Conservation (phyloP, 306 rosid genomes). For the Quercus aquifolioides region DNA sequence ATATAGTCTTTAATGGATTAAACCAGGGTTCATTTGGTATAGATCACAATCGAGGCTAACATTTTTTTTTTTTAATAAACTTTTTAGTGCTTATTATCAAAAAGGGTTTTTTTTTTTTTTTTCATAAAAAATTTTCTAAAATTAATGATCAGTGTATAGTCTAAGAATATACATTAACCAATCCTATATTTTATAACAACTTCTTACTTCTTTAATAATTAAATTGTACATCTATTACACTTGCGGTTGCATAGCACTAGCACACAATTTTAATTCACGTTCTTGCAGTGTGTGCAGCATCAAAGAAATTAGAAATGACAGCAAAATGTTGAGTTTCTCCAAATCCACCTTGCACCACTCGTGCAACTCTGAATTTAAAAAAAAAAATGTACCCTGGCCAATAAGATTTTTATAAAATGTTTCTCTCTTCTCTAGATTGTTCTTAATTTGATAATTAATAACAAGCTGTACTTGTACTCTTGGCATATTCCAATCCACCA, state of each 20-base stretch:
- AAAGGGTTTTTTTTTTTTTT: too few relatives aligned
- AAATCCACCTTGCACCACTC: conserved; percentile 30
- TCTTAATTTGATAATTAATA: not conserved
- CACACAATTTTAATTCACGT: not conserved
- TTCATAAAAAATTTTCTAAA: too few relatives aligned
- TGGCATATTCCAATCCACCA: conserved; percentile 11
- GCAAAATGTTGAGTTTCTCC: not conserved
- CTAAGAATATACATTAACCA: too few relatives aligned
- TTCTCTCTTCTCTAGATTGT: conserved; percentile 14
- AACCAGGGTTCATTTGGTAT: too few relatives aligned
- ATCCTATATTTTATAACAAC: too few relatives aligned
- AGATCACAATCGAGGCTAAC: too few relatives aligned
- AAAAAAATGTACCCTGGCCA: not conserved
- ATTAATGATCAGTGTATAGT: too few relatives aligned
- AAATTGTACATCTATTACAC: too few relatives aligned
- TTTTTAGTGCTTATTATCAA: too few relatives aligned
- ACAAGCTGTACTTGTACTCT: not conserved
- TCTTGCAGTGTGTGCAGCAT: not conserved
- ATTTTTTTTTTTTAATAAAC: too few relatives aligned
- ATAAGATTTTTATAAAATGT: not conserved
- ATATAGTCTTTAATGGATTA: too few relatives aligned
- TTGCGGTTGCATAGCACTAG: not conserved
- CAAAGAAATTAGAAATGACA: not conserved
- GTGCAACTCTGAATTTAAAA: conserved; percentile 52
- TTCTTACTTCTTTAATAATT: too few relatives aligned